Conservation (phyloP, 805 yeast genomes). For the Spathaspora girioi region DNA sequence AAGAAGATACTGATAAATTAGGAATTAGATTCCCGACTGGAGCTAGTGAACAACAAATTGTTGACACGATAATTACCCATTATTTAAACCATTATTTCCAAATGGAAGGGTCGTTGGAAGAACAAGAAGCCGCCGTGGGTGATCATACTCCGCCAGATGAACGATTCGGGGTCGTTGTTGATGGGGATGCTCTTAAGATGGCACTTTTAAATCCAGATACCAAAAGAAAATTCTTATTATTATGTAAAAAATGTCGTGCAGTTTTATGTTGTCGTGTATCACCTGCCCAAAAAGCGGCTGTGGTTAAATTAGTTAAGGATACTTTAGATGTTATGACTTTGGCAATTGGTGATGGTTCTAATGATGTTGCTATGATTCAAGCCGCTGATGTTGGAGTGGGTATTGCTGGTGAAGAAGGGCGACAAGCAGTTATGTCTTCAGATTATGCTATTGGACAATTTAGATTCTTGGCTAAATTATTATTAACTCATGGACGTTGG, state of each 20-base stretch:
- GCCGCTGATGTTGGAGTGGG: conserved; percentile 87
- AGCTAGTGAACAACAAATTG: conserved; percentile 29
- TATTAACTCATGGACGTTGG: conserved; percentile 84
- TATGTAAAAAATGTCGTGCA: conserved; percentile 78
- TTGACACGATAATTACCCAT: conserved; percentile 46
- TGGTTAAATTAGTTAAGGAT: conserved; percentile 72
- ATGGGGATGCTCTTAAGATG: conserved; percentile 69
- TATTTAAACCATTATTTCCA: conserved; percentile 55
- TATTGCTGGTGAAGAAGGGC: conserved; percentile 88
- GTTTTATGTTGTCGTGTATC: conserved; percentile 86
- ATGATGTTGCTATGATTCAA: conserved; percentile 89
- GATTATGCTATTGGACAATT: conserved; percentile 86
- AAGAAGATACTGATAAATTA: conserved; percentile 21
- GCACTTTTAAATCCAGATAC: conserved; percentile 37
- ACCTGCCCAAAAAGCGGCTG: conserved; percentile 85
- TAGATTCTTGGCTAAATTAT: conserved; percentile 61
- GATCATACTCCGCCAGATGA: conserved; percentile 68
- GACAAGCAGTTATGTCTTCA: conserved; percentile 85
- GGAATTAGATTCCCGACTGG: conserved; percentile 16
- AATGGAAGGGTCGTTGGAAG: conserved; percentile 56
- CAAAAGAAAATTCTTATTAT: conserved; percentile 57
- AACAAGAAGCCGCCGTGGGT: conserved; percentile 47
- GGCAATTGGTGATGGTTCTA: conserved; percentile 87
- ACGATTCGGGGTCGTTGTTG: conserved; percentile 67
- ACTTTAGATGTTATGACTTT: conserved; percentile 76